These are phyloP conservation scores for Erythrophleum fordii DNA, from an alignment of 306 rosid species.

Conservation along the genomic window DNA sequence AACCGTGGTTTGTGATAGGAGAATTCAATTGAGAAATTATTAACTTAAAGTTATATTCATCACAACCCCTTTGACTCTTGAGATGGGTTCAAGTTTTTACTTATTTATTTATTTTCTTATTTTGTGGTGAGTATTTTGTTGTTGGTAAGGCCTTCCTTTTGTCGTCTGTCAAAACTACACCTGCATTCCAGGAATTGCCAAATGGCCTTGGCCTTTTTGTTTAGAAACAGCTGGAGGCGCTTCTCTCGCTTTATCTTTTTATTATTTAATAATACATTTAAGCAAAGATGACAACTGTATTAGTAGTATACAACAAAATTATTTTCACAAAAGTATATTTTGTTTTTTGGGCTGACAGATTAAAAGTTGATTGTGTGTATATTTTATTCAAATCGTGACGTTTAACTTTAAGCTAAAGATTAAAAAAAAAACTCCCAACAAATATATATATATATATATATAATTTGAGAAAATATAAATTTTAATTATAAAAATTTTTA, in stretches of 20 bases:
- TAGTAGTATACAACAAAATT: not conserved
- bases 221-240: slow-evolving; percentile 42
- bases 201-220: slow-evolving; percentile 46
- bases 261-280: slow-evolving; percentile 40
- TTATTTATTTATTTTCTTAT: not conserved
- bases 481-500: too few relatives aligned
- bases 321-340: not conserved
- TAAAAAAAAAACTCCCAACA: not conserved
- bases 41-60: slow-evolving; percentile 32
- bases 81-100: slow-evolving; percentile 22
- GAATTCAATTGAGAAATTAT: slow-evolving; percentile 46
- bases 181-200: slow-evolving; percentile 37
- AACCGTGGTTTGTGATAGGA: slow-evolving; percentile 11
- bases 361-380: not conserved
- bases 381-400: not conserved
- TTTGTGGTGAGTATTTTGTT: slow-evolving; percentile 33
- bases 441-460: not conserved
- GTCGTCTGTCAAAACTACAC: slow-evolving; percentile 29
- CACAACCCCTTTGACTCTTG: slow-evolving; percentile 43
- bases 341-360: not conserved
- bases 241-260: not conserved
- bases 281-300: slow-evolving; percentile 54
- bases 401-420: not conserved
- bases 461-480: too few relatives aligned
- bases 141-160: slow-evolving; percentile 55